phyloP scores from a whole-genome alignment of 2,329 filamentous ascomycete species.

The Cytospora piceicola region DNA sequence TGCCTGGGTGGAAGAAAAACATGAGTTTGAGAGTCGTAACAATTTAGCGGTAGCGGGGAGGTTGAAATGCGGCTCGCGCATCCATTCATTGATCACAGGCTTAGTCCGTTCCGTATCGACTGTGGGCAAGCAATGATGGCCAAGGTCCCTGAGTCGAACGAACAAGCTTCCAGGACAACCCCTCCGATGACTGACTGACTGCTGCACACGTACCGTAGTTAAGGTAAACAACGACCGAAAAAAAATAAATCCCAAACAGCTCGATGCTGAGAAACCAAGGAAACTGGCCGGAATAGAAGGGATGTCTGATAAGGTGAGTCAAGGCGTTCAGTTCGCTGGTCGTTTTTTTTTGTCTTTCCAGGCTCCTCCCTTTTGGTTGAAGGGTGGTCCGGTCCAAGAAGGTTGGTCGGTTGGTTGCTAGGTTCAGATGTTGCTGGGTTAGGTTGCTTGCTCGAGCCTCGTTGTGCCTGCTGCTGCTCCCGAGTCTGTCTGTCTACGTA shows the following conservation, averaged over 20 bases:
- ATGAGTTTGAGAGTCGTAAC: conserved; percentile 30
- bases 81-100: conserved; percentile 21
- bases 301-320: background rate
- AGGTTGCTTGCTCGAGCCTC: conserved; percentile 23
- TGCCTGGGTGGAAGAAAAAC: conserved; percentile 30
- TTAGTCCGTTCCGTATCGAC: conserved; percentile 7
- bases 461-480: conserved; percentile 22
- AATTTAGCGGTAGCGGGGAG: conserved; percentile 29
- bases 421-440: background rate
- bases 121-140: conserved; percentile 13
- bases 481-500: conserved; percentile 6
- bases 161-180: conserved; percentile 21
- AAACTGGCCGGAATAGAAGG: background rate
- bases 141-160: conserved; percentile 27
- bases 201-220: conserved; percentile 13
- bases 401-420: background rate
- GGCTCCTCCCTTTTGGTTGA: background rate
- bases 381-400: too few relatives aligned
- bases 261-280: conserved; percentile 9
- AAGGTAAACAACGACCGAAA: conserved; percentile 11
- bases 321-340: background rate
- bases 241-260: background rate
- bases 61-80: conserved; percentile 26
- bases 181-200: conserved; percentile 14
- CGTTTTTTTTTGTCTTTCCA: background rate